These are phyloP conservation scores for Scedosporium aurantiacum DNA, from an alignment of 2,329 filamentous ascomycete genomes.

Conservation along the genomic window DNA sequence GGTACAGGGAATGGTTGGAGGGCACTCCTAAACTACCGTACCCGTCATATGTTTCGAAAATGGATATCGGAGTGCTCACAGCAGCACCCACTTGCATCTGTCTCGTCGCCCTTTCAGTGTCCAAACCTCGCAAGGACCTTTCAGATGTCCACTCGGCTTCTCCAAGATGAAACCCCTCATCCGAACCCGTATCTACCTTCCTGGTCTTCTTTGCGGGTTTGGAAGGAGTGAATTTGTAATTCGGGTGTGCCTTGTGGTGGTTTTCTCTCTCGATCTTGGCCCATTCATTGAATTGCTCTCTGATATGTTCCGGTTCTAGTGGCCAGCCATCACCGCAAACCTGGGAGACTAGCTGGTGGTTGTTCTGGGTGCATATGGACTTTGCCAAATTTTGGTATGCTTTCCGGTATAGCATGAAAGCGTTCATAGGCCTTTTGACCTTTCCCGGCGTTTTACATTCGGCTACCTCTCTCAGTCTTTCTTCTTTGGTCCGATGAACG, in stretches of 20 bases:
- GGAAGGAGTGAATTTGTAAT: slow-evolving; percentile 87
- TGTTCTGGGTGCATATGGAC: slow-evolving; percentile 69
- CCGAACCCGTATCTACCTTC: slow-evolving; percentile 15
- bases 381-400: slow-evolving; percentile 84
- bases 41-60: background rate
- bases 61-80: background rate
- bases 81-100: background rate
- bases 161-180: slow-evolving; percentile 29
- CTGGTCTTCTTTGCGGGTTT: slow-evolving; percentile 42
- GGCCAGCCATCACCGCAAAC: slow-evolving; percentile 84
- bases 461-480: slow-evolving; percentile 56
- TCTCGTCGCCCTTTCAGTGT: background rate
- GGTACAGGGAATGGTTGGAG: slow-evolving; percentile 18
- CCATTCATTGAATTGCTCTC: slow-evolving; percentile 65
- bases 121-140: slow-evolving; percentile 9
- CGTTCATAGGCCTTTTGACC: slow-evolving; percentile 89
- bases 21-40: background rate
- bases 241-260: slow-evolving; percentile 74
- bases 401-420: slow-evolving; percentile 95
- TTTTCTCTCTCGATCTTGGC: slow-evolving; percentile 74
- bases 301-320: slow-evolving; percentile 61
- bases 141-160: slow-evolving; percentile 16
- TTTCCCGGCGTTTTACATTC: slow-evolving; percentile 60
- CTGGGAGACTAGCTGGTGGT: slow-evolving; percentile 85
- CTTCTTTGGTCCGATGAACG: slow-evolving; percentile 60